Percentiles rank a stretch among this genome's conserved stretches.
Conservation (phyloP, 1,139 yeast genomes). For the Zygosaccharomyces pseudobailii region DNA sequence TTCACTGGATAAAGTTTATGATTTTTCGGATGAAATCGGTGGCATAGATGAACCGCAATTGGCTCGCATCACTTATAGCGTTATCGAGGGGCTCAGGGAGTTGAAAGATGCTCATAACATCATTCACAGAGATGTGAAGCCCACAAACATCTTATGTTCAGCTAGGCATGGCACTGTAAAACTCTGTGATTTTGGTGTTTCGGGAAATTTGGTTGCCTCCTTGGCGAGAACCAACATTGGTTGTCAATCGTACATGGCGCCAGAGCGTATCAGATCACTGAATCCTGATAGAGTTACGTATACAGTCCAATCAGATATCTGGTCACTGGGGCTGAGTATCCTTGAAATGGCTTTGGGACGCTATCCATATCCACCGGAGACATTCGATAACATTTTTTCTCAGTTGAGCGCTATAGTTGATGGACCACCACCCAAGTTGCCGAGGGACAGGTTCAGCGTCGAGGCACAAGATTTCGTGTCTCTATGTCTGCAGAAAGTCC, state of each 20-base stretch:
- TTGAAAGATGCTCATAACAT: conserved; percentile 86
- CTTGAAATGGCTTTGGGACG: conserved; percentile 86
- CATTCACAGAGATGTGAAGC: conserved; percentile 95
- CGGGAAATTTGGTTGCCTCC: conserved; percentile 92
- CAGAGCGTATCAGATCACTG: conserved; percentile 78
- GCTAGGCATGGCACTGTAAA: conserved; percentile 78
- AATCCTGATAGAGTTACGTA: conserved; percentile 70
- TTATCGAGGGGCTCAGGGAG: conserved; percentile 75
- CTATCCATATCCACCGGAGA: conserved; percentile 94
- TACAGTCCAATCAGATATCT: conserved; percentile 91
- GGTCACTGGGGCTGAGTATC: conserved; percentile 90
- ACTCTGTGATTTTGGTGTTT: conserved; percentile 93
- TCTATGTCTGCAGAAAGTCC: conserved; percentile 75
- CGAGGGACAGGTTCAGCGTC: conserved; percentile 52
- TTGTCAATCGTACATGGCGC: conserved; percentile 98
- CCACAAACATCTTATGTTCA: conserved; percentile 83
- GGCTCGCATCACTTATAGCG: conserved; percentile 77
- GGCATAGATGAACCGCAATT: conserved; percentile 80
- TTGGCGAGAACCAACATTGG: conserved; percentile 96
- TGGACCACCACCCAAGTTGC: conserved; percentile 86
- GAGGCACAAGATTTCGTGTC: conserved; percentile 80
- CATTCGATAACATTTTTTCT: conserved; percentile 82
- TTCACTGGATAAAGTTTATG: conserved; percentile 81
- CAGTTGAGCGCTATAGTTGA: conserved; percentile 95
- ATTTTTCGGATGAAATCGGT: conserved; percentile 41